Evolutionary conservation across 129 eudicot genomes (phyloP), one percentile per base, ranked within the genome.

Genomic region (Helianthus tuberosus): DNA sequence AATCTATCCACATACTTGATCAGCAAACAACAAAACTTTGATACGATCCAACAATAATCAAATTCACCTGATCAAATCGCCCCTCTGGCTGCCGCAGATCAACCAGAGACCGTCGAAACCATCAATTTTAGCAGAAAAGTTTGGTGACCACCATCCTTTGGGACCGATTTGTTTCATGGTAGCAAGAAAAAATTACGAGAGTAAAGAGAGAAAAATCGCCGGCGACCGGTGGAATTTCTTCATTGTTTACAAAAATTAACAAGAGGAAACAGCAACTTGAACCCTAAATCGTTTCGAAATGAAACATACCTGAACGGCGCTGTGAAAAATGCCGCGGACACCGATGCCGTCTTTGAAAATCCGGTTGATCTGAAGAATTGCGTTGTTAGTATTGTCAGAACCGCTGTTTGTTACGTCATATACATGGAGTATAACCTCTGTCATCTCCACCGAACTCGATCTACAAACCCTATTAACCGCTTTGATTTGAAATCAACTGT

Each of bases 261-360:
- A 57, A 52, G 36, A 60, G 29, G n/a, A 8, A 32, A 8, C 64
- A 11, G 11, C 15, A 48, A 55, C 15, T 11, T 48, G 54, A 78
- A 77, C 73, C 87, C 81, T 76, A 84, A 84, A 84, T 81, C 81
- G 71, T 17, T 51, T 16, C 27, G 51, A 79, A 48, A 35, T 53
- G 51, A 57, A 25, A 78, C n/a, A 20, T n/a, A 20, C 98, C 98
- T 93, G 96, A 79, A 94, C 90, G 64, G 98, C 97, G 81, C 93
- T 86, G 73, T 94, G 98, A 44, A 94, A 94, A 76, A 94, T 90
- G 71, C 97, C 97, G 52, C 98, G 97, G 32, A 94, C 84, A 23
- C 97, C 98, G 63, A 94, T 90, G 54, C 96, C 93, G 71, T 94
- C 98, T 78, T 94, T 94, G 80, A 94, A 94, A 84, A 94, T 72